These are phyloP conservation scores for Verticillium dahliae DNA, from an alignment of 2,329 filamentous ascomycete genomes.

Conservation along the genomic window DNA sequence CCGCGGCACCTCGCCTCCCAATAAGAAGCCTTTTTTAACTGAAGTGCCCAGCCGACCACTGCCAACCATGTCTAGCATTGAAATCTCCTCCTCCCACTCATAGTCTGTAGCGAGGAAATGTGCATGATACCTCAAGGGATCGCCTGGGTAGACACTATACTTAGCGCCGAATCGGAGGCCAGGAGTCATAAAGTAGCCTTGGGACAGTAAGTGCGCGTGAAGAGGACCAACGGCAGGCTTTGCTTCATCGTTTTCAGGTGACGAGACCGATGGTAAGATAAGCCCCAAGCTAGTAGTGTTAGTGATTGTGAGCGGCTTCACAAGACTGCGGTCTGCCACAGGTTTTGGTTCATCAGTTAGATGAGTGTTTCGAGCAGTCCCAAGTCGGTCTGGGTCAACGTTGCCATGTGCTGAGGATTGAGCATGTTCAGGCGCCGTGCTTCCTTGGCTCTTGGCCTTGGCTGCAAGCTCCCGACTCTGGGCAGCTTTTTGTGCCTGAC, in stretches of 20 bases:
- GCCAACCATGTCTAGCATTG: constrained; percentile 76
- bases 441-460: constrained; percentile 13
- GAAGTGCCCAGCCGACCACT: constrained; percentile 85
- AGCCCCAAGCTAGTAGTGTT: constrained; percentile 27
- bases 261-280: constrained; percentile 6
- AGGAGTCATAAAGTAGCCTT: constrained; percentile 82
- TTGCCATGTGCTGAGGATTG: neutral
- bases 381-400: neutral
- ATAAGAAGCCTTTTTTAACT: constrained; percentile 90
- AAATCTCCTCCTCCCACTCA: constrained; percentile 82
- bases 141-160: constrained; percentile 92
- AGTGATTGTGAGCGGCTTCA: constrained; percentile 22
- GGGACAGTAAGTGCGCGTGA: constrained; percentile 71
- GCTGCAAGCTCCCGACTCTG: constrained; percentile 16
- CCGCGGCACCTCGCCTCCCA: constrained; percentile 59
- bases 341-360: neutral
- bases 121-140: constrained; percentile 89
- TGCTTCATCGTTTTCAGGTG: constrained; percentile 2
- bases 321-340: neutral
- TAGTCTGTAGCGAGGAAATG: constrained; percentile 85
- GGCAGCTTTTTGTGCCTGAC: constrained; percentile 27
- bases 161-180: constrained; percentile 91
- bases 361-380: neutral
- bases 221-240: constrained; percentile 43
- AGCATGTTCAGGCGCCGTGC: constrained; percentile 1